These are phyloP conservation scores for Iberis pinnata DNA, from an alignment of 345 rosid species.

Conservation along the genomic window DNA sequence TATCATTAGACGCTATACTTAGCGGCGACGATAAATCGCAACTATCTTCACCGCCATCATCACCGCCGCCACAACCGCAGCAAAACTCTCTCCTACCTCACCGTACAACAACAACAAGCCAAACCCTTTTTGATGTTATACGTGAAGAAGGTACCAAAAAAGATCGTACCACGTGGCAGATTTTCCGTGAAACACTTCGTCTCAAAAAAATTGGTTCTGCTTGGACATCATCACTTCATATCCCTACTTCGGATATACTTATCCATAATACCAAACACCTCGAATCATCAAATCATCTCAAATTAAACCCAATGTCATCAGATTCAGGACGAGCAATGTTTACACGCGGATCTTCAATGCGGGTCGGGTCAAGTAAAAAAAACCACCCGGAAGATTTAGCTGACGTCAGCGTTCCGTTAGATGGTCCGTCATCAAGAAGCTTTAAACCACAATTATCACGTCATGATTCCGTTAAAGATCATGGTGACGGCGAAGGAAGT, in stretches of 20 bases:
- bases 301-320: conserved; percentile 30
- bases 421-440: conserved; percentile 31
- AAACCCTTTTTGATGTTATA: conserved; percentile 61
- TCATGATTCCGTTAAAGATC: conserved; percentile 43
- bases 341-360: conserved; percentile 45
- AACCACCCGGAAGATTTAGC: conserved; percentile 28
- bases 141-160: conserved; percentile 66
- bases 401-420: conserved; percentile 24
- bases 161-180: conserved; percentile 71
- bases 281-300: background rate
- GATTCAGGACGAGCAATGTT: conserved; percentile 36
- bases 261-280: conserved; percentile 33
- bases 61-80: conserved; percentile 1
- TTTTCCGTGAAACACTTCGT: conserved; percentile 60
- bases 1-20: conserved; percentile 37
- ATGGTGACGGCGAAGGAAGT: conserved; percentile 26
- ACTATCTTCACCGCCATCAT: conserved; percentile 10
- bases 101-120: conserved; percentile 15
- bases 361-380: conserved; percentile 32
- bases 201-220: conserved; percentile 60
- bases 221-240: conserved; percentile 50
- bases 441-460: conserved; percentile 49
- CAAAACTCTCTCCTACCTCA: conserved; percentile 23
- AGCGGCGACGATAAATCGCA: conserved; percentile 29
- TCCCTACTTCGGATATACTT: conserved; percentile 55